Evolutionary conservation across 148 eudicot genomes (phyloP), one percentile per base, ranked within the genome.

Genomic region (Spergularia marina): DNA sequence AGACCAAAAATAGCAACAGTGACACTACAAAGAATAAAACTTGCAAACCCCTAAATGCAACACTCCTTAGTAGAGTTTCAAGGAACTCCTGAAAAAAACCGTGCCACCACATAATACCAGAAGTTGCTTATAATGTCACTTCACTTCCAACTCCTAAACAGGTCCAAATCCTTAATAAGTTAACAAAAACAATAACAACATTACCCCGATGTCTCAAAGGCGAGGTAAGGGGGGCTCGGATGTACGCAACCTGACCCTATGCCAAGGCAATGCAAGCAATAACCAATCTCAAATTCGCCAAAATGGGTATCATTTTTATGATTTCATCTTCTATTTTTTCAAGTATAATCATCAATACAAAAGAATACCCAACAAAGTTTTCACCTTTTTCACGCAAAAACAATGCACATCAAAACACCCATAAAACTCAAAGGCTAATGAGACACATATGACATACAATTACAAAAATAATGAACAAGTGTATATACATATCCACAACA

Each of bases 251-350:
- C 36, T 30, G 0, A 30, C 36, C 36, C 36, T 30, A 30, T 30
- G 2, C 2, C 36, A 2, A 30, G 12, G 40, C 14, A 40, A 68
- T 52, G 25, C 25, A 53, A 17, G n/a, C 52, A 54, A 23, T 49
- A 34, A 63, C 64, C n/a, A 54, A 77, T 40, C 49, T 53, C 76
- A 71, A 40, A 70, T 77, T 70, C 49, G 60, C 25, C 13, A 71
- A 62, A 70, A 39, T 71, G 34, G 72, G 36, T 55, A 62, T 7
- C 10, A 3, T 18, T 62, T 20, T 4, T 44, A 0, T 6, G 7
- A 44, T 44, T 44, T 44, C 49, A 44, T 44, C 10, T 44, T 44
- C 8, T 0, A 0, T 9, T 44, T 6, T 44, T 4, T 44, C 4
- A 1, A 30, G 4, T 30, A 30, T 30, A 30, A 30, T 30, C 49